Evolutionary conservation across 192 early-diverging fungal genomes (phyloP).

Genomic region (Helicostylum pulchrum): DNA sequence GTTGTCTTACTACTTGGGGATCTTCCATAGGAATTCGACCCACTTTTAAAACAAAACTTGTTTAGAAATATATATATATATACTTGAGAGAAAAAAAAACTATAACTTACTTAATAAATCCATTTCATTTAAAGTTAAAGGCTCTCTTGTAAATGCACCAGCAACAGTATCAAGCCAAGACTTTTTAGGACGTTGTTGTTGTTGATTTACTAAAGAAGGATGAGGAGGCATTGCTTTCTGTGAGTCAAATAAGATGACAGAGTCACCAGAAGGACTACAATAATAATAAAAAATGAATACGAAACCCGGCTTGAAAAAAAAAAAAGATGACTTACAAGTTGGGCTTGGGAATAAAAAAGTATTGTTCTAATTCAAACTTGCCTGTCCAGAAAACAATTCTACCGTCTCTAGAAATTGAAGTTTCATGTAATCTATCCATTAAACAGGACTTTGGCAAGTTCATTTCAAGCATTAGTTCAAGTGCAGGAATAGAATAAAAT

Average conservation of each 20-base stretch:
- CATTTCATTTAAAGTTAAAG: slow-evolving; percentile 26
- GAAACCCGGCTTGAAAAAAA: background rate
- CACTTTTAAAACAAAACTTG: slow-evolving; percentile 10
- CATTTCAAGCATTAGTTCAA: slow-evolving; percentile 15
- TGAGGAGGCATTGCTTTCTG: slow-evolving; percentile 14
- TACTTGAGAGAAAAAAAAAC: too few species aligned
- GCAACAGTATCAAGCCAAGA: slow-evolving; percentile 34
- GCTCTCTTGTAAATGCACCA: slow-evolving; percentile 28
- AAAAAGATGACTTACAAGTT: slow-evolving; percentile 20
- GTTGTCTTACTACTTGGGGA: slow-evolving; percentile 14
- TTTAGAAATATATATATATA: too few species aligned
- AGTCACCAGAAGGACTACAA: slow-evolving; percentile 26
- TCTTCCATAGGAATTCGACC: slow-evolving; percentile 1
- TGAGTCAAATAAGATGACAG: slow-evolving; percentile 29
- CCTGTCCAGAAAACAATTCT: slow-evolving; percentile 30
- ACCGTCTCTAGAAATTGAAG: slow-evolving; percentile 29
- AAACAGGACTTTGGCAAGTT: background rate
- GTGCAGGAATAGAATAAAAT: slow-evolving; percentile 25
- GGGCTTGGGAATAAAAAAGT: slow-evolving; percentile 15
- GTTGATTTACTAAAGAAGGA: slow-evolving; percentile 7
- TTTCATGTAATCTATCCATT: slow-evolving; percentile 12
- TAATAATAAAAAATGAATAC: background rate
- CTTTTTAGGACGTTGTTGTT: slow-evolving; percentile 20
- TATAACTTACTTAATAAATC: slow-evolving; percentile 24
- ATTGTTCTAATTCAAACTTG: slow-evolving; percentile 27